These are phyloP conservation scores for Lactuca saligna DNA, from an alignment of 129 eudicot genomes.

Conservation along the genomic window DNA sequence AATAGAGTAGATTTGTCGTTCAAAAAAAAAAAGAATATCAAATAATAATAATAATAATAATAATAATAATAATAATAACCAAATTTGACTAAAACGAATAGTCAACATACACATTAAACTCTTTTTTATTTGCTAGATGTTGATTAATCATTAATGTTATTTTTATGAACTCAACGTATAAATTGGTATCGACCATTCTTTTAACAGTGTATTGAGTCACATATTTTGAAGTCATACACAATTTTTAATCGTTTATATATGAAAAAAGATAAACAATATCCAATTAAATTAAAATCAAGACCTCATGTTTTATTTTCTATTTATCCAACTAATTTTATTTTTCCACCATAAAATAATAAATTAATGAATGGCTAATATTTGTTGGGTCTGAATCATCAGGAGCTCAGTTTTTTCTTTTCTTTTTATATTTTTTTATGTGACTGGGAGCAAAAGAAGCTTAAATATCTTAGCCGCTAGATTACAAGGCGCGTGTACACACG, in stretches of 20 bases:
- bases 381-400: not conserved
- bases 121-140: too few relatives aligned
- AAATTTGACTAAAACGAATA: too few relatives aligned
- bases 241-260: too few relatives aligned
- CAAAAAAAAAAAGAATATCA: too few relatives aligned
- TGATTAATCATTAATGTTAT: too few relatives aligned
- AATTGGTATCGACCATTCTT: not conserved
- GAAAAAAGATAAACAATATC: not conserved
- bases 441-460: constrained; percentile 26
- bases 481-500: constrained; percentile 14
- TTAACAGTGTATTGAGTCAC: not conserved
- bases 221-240: not conserved
- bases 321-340: not conserved
- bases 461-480: constrained; percentile 47
- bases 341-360: not conserved
- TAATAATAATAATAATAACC: too few relatives aligned
- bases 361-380: not conserved
- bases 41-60: too few relatives aligned
- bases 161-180: too few relatives aligned
- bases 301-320: not conserved
- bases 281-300: not conserved
- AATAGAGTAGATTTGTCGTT: too few relatives aligned
- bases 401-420: not conserved
- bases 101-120: too few relatives aligned
- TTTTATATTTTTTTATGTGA: constrained; percentile 18